These are phyloP conservation scores for Hippophae gyantsensis DNA, from an alignment of 306 rosid species.

Conservation along the genomic window DNA sequence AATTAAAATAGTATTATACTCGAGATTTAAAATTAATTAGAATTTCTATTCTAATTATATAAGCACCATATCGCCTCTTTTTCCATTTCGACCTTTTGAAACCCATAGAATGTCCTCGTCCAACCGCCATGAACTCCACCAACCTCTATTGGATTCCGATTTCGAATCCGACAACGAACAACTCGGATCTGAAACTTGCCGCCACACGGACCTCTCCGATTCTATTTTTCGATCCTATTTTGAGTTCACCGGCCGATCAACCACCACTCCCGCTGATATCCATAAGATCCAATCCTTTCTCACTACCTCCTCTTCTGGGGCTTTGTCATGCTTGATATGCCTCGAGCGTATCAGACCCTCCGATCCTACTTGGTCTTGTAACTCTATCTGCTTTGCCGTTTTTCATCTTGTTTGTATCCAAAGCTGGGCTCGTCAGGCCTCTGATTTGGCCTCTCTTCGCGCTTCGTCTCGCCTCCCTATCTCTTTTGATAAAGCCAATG, in stretches of 20 bases:
- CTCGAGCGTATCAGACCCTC: slow-evolving; percentile 76
- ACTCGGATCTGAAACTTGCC: slow-evolving; percentile 26
- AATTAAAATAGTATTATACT: no score
- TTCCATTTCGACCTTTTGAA: background rate
- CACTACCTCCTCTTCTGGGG: slow-evolving; percentile 86
- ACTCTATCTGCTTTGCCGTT: slow-evolving; percentile 76
- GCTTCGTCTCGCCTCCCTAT: slow-evolving; percentile 68
- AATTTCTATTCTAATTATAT: background rate
- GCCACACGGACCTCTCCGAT: slow-evolving; percentile 63
- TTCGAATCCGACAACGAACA: slow-evolving; percentile 33
- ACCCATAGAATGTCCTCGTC: slow-evolving; percentile 27
- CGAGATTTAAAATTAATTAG: background rate
- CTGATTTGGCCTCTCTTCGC: slow-evolving; percentile 62
- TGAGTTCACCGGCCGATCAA: slow-evolving; percentile 47
- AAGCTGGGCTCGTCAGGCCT: slow-evolving; percentile 83
- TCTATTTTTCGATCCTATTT: slow-evolving; percentile 79
- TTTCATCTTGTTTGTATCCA: slow-evolving; percentile 91
- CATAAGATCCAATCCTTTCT: slow-evolving; percentile 90
- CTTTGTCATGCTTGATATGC: slow-evolving; percentile 82
- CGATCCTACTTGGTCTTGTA: slow-evolving; percentile 91
- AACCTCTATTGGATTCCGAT: slow-evolving; percentile 40
- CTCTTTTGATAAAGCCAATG: slow-evolving; percentile 32
- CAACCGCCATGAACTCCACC: slow-evolving; percentile 10
- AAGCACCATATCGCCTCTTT: background rate
- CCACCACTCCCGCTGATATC: slow-evolving; percentile 52